These are phyloP conservation scores for Botrytis paeoniae DNA, from an alignment of 2,329 filamentous ascomycete genomes.

Conservation along the genomic window DNA sequence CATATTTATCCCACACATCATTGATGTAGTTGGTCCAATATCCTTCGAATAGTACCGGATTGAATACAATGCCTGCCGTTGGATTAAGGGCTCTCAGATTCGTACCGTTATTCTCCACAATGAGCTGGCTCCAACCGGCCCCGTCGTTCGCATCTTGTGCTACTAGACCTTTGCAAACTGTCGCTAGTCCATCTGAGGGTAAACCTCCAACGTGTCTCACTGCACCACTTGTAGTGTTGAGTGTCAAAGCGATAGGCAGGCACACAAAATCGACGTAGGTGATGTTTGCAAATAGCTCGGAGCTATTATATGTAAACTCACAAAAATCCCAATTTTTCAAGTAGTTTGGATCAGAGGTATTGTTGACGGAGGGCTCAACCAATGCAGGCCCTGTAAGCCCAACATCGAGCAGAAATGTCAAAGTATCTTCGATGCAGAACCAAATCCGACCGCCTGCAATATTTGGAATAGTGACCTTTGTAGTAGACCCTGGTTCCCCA, in stretches of 20 bases:
- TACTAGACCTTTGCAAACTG: constrained; percentile 51
- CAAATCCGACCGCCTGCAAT: constrained; percentile 70
- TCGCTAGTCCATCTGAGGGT: constrained; percentile 51
- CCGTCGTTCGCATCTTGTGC: constrained; percentile 55
- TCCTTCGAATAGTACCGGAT: constrained; percentile 43
- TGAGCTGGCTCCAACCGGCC: constrained; percentile 57
- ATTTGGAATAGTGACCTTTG: constrained; percentile 63
- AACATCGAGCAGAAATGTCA: constrained; percentile 68
- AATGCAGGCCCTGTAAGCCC: constrained; percentile 62
- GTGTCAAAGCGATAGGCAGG: constrained; percentile 55
- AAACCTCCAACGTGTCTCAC: constrained; percentile 55
- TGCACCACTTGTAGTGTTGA: constrained; percentile 43
- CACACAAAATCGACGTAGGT: constrained; percentile 72
- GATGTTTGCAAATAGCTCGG: constrained; percentile 64
- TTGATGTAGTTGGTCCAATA: constrained; percentile 47
- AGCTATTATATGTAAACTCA: constrained; percentile 63
- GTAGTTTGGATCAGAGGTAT: constrained; percentile 60
- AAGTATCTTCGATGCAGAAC: constrained; percentile 58
- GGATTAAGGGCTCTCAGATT: constrained; percentile 45
- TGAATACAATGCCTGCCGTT: constrained; percentile 39
- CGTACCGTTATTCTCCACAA: constrained; percentile 34
- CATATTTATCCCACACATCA: constrained; percentile 43
- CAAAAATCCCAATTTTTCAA: constrained; percentile 61
- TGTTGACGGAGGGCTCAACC: constrained; percentile 73
- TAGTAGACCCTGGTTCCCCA: constrained; percentile 59